Base-by-base conservation (phyloP, 208 protist genomes). In the Crithidia thermophila region DNA sequence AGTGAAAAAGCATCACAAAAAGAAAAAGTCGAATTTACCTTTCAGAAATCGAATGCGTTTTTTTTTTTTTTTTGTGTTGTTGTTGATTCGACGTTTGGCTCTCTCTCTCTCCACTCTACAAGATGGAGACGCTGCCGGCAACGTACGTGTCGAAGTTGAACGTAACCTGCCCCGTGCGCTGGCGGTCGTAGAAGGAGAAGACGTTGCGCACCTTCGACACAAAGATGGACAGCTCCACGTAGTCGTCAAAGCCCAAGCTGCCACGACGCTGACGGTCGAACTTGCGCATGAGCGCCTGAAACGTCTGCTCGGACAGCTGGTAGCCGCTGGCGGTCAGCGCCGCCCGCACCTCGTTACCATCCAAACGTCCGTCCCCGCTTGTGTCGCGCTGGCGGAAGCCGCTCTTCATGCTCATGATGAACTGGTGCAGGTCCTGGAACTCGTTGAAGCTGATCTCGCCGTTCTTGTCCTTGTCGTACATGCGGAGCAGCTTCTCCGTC, bases 161-260 rank as follows among this genome's bases (percentile, higher is more conserved):
- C 14, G 74, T 88, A 39, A 89, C 86, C 72, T 83, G 81, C 5
- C 83, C 85, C 11, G 70, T 85, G 49, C 78, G 79, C 59, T 91
- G 62, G 23, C 83, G 76, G 52, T 93, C 81, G 64, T 94, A 84
- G 67, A 94, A 90, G 23, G 63, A 49, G 46, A 91, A 95, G 23
- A 82, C 78, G 60, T 93, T 82, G 28, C 86, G 77, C 27, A 74
- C 71, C 63, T 87, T 93, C 21, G 79, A 84, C 2, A 95, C 64
- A 51, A 94, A 94, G 53, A 95, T 87, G 58, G 90, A 95, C n/a
- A 94, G 75, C 60, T 95, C 85, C 34, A 95, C 84, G 73, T 95
- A 95, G 61, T 95, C 90, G 61, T 95, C 90, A 49, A 95, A 93
- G 59, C 77, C 85, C 39, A 95, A 79, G 47, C 73, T 79, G 63